Percentiles rank a stretch among this genome's conserved stretches.
These are phyloP conservation scores for Neonectria coccinea DNA, from an alignment of 2,329 filamentous ascomycete species.

Conservation along the genomic window DNA sequence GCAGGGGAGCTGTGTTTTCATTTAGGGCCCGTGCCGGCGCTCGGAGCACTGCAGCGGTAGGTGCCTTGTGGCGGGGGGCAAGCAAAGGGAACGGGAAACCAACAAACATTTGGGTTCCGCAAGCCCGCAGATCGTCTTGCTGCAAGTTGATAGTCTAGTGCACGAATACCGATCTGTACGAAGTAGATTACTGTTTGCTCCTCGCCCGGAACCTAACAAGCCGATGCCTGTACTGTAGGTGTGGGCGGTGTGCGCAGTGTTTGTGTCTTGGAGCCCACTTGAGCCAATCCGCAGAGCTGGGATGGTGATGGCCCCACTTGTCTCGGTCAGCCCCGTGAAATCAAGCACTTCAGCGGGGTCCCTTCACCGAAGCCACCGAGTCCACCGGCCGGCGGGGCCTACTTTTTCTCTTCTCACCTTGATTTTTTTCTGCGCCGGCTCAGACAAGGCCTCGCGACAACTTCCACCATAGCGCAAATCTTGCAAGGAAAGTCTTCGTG, in stretches of 20 bases:
- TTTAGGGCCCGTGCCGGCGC: slow-evolving; percentile 22
- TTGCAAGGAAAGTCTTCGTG: slow-evolving; percentile 31
- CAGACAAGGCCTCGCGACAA: slow-evolving; percentile 26
- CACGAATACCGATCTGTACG: not conserved
- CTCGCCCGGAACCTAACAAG: not conserved
- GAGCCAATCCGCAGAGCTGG: slow-evolving; percentile 3
- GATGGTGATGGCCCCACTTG: slow-evolving; percentile 7
- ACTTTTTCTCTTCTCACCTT: slow-evolving; percentile 45
- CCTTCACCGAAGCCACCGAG: slow-evolving; percentile 37
- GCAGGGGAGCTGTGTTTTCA: slow-evolving; percentile 12
- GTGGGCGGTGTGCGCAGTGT: slow-evolving; percentile 19
- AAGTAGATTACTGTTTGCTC: not conserved
- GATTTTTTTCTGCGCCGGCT: slow-evolving; percentile 42
- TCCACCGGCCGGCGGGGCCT: slow-evolving; percentile 43
- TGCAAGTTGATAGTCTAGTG: not conserved
- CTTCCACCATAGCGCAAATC: slow-evolving; percentile 30
- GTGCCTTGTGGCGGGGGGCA: slow-evolving; percentile 10
- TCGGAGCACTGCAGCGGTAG: slow-evolving; percentile 14
- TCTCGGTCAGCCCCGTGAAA: slow-evolving; percentile 31
- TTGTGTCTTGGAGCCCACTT: not conserved
- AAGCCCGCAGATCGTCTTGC: not conserved
- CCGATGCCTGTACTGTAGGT: not conserved
- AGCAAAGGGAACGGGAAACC: not conserved
- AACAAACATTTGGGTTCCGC: not conserved
- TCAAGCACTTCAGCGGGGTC: slow-evolving; percentile 19